Base-by-base conservation (phyloP, 257 asterid species). In the Ballota nigra region DNA sequence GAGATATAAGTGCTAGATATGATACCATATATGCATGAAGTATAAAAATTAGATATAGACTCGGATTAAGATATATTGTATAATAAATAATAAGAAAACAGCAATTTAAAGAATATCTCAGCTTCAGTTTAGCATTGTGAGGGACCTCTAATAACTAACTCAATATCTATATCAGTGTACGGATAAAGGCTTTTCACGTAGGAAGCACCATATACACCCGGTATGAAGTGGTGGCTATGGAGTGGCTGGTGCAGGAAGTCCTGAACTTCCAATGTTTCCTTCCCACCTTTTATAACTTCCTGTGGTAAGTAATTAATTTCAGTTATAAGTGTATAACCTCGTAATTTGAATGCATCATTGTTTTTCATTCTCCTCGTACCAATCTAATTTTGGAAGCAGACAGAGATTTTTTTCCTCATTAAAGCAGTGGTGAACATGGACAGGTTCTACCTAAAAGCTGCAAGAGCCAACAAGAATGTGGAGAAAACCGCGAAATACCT, bases 211-310 rank as follows among this genome's bases (percentile, higher is more conserved):
- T 74, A 41, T 91, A 95, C 69, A 74, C 80, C 77, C 83, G 98
- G 70, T 72, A 78, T 69, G 98, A 92, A 82, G 97, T 92, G 80
- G 99, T 95, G 80, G 98, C 96, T 16, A 92, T 92, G 99, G 99
- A 95, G 90, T 95, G 99, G 99, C 79, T 95, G 83, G 96, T 95
- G 72, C 98, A 83, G 85, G 96, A 89, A 71, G 90, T 95, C 77
- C 92, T 95, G 45, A 81, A 85, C 78, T 95, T 88, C 89, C 84
- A 86, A 78, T 95, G 99, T 83, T 87, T 70, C 88, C 88, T 88
- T 53, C 99, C 99, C 63, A 88, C 98, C 58, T 64, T 80, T 62
- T 87, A 92, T 84, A 92, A 86, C 86, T 95, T 92, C 83, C 73
- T 95, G 65, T 88, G 99, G 99, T 95, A 88, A 47, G 61, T 26